Evolutionary conservation across 179 eudicot genomes (phyloP), one percentile per base, ranked within the genome.

Genomic region (Silene noctiflora): DNA sequence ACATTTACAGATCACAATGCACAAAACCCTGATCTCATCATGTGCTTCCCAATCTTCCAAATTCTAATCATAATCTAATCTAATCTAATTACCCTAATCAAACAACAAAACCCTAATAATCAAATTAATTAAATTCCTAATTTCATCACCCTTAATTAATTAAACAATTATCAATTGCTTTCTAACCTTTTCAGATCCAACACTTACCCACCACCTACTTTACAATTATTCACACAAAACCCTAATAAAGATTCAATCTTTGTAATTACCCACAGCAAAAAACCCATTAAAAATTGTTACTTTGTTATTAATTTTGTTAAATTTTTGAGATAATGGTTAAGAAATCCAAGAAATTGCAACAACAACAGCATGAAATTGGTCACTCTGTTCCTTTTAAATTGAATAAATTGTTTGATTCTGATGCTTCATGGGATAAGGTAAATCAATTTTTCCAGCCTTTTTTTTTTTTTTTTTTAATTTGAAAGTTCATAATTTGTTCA

Each of bases 371-470:
- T 5, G 25, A 87, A 72, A 88, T 83, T 69, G 92, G 86, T 64
- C 98, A 94, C 84, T 72, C 87, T 60, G 77, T 94, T 64, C 88
- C 92, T 8, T 94, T 88, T 80, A 90, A 86, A 81, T 74, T 94
- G 69, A 88, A 90, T 53, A 94, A 90, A 76, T 83, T 94, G 83
- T 78, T 94, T 71, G 98, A 94, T 88, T 88, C 98, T 16, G 97
- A 94, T 72, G 96, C 90, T 78, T 90, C 97, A 0, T 94, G 96
- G 97, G 98, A 94, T 77, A 94, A 90, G 98, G 97, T 94, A 2
- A 53, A 46, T 29, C 46, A 17, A 9, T 48, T 0, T 44, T 33
- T 66, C 56, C 72, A 6, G 33, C 14, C 19, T 58, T n/a, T n/a
- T n/a, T n/a, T n/a, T n/a, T n/a, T n/a, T n/a, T n/a, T n/a, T 61